phyloP scores from a whole-genome alignment of 2,329 filamentous ascomycete genomes.

The Cryphonectria parasitica region DNA sequence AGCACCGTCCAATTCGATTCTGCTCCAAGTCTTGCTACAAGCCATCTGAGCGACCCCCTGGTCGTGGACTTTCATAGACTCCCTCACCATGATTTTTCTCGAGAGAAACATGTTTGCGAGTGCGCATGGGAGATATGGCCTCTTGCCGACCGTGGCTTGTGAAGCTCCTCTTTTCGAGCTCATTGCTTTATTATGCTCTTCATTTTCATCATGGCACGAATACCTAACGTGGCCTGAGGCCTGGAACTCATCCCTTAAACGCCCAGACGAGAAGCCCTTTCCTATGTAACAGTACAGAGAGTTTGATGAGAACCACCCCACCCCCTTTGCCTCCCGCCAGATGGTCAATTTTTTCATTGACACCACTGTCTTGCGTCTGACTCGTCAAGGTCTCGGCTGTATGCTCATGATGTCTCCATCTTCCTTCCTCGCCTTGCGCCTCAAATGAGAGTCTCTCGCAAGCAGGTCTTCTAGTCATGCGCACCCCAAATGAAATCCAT shows the following conservation, averaged over 20 bases:
- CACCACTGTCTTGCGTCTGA: constrained; percentile 14
- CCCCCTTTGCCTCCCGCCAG: constrained; percentile 4
- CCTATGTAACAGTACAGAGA: not conserved
- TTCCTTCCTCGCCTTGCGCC: not conserved
- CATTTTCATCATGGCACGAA: constrained; percentile 16
- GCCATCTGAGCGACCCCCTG: not conserved
- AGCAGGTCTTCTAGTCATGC: not conserved
- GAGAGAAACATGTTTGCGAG: not conserved
- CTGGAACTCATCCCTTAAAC: constrained; percentile 7
- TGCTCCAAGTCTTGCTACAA: not conserved
- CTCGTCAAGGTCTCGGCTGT: constrained; percentile 3
- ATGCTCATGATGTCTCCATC: constrained; percentile 14
- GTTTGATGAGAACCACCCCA: not conserved
- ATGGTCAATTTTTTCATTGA: constrained; percentile 11
- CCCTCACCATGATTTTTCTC: not conserved
- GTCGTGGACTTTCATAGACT: not conserved
- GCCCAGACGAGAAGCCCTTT: not conserved
- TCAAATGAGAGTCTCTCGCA: not conserved
- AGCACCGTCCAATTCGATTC: not conserved
- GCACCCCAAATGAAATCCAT: constrained; percentile 5
- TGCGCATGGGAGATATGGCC: not conserved
- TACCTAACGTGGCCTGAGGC: constrained; percentile 10
- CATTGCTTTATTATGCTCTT: constrained; percentile 15
- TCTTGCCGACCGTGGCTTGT: not conserved
- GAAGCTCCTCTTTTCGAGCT: constrained; percentile 17